phyloP scores from a whole-genome alignment of 2,329 filamentous ascomycete genomes.

The Penicillium olsonii region DNA sequence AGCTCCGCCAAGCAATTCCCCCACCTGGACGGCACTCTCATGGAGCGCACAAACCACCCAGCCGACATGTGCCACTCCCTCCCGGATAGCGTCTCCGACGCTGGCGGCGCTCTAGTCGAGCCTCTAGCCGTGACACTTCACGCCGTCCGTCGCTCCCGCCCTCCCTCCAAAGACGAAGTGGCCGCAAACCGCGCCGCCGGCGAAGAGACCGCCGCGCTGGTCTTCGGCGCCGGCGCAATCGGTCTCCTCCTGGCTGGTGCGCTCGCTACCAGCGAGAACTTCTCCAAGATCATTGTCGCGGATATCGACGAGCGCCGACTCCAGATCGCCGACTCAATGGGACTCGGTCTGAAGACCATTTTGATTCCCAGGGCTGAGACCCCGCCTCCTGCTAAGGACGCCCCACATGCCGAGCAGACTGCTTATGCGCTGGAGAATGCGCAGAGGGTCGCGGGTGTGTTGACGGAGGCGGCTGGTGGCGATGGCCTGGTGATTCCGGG shows the following conservation, averaged over 20 bases:
- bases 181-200: conserved; percentile 42
- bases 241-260: conserved; percentile 61
- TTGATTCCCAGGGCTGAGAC: conserved; percentile 37
- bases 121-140: conserved; percentile 63
- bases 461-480: conserved; percentile 26
- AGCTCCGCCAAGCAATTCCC: conserved; percentile 62
- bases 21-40: conserved; percentile 65
- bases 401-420: conserved; percentile 35
- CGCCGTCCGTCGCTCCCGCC: conserved; percentile 57
- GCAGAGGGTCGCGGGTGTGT: conserved; percentile 34
- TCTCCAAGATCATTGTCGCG: conserved; percentile 58
- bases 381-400: conserved; percentile 34
- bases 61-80: conserved; percentile 62
- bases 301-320: conserved; percentile 61
- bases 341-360: conserved; percentile 38
- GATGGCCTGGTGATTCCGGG: conserved; percentile 31
- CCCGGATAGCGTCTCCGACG: conserved; percentile 54
- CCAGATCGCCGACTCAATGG: conserved; percentile 53
- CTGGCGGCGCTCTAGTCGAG: conserved; percentile 61
- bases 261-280: conserved; percentile 56
- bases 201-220: conserved; percentile 52
- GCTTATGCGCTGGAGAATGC: conserved; percentile 38
- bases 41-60: conserved; percentile 63
- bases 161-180: conserved; percentile 41
- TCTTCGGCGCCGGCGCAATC: conserved; percentile 64